Base-by-base conservation (phyloP, 2,329 filamentous ascomycete species). In the Ophiostoma piceae region DNA sequence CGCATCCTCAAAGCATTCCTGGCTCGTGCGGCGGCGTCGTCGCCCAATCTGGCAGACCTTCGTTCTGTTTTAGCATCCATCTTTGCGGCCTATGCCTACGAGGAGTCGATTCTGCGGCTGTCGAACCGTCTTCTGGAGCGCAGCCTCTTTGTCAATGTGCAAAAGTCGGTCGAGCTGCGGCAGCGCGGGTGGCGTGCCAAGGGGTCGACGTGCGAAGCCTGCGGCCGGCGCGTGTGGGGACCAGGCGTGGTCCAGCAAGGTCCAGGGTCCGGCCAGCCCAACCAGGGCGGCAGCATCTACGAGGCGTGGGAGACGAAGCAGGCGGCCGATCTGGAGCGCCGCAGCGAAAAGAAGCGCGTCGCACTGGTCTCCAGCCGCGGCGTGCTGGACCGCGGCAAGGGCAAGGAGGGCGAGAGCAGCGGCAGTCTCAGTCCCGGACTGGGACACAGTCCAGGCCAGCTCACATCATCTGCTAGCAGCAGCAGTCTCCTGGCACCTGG, bases 41-140 rank as follows among this genome's bases (percentile, higher is more conserved):
- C 93, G 0, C 94, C 95, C 0, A 96, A 91, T 14, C 83, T 99
- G 1, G 90, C 92, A 1, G 93, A 98, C 77, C 84, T 99, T 2
- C 90, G 95, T 64, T 87, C 87, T 7, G 94, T 98, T 0, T 85
- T 99, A 1, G 84, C 88, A 0, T 95, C 94, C 14, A 94, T 99
- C 69, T 98, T 99, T 80, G 89, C 94, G 0, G 94, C 95, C 0
- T 99, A 99, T 77, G 90, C 93, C 0, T 97, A 98, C 77, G 95
- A 99, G 78, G 92, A 94, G 77, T 94, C 91, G 0, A 91, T 99
- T 19, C 84, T 99, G 26, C 84, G 86, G 1, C 86, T 99, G 2
- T 92, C 95, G 0, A 96, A 94, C 77, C 86, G 90, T 3, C 88
- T 99, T 70, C 84, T 99, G 0, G 94, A 96, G 73, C 90, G 92